Evolutionary conservation across 2,329 filamentous ascomycete species (phyloP).

Genomic region (Pseudogymnoascus sp.): DNA sequence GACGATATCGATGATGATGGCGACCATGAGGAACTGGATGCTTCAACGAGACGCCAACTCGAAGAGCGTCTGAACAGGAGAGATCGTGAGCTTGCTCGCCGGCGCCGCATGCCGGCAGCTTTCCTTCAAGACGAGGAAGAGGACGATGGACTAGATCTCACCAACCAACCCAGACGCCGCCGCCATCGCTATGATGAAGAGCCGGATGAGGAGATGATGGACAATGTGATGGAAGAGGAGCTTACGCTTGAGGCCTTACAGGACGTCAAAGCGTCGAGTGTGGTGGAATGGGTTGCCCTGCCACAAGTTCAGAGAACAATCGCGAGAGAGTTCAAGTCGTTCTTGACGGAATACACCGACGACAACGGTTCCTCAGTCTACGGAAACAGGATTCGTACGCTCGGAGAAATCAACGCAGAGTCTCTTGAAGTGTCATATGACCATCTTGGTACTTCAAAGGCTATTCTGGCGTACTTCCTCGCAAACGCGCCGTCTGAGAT

Average conservation of each 20-base stretch:
- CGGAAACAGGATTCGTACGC: conserved; percentile 82
- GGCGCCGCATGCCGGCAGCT: conserved; percentile 60
- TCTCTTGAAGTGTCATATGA: conserved; percentile 94
- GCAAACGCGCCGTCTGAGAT: conserved; percentile 94
- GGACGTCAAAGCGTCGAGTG: conserved; percentile 85
- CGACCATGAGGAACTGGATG: conserved; percentile 62
- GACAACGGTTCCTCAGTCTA: conserved; percentile 86
- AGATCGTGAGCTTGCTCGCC: conserved; percentile 62
- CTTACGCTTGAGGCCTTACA: conserved; percentile 83
- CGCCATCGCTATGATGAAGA: conserved; percentile 93
- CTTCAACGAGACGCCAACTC: conserved; percentile 58
- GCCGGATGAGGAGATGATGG: conserved; percentile 81
- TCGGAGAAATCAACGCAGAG: conserved; percentile 97
- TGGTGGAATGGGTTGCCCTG: conserved; percentile 92
- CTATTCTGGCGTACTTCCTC: conserved; percentile 89
- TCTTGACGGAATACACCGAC: conserved; percentile 93
- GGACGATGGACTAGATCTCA: conserved; percentile 75
- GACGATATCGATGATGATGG: conserved; percentile 70
- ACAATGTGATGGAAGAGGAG: conserved; percentile 92
- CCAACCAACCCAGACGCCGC: conserved; percentile 73
- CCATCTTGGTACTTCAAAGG: conserved; percentile 82
- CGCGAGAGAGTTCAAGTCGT: conserved; percentile 93
- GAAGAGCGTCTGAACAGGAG: conserved; percentile 66
- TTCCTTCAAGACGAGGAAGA: conserved; percentile 78
- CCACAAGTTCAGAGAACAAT: conserved; percentile 87